These are phyloP conservation scores for Boehmeria nivea DNA, from an alignment of 306 rosid genomes.

Conservation along the genomic window DNA sequence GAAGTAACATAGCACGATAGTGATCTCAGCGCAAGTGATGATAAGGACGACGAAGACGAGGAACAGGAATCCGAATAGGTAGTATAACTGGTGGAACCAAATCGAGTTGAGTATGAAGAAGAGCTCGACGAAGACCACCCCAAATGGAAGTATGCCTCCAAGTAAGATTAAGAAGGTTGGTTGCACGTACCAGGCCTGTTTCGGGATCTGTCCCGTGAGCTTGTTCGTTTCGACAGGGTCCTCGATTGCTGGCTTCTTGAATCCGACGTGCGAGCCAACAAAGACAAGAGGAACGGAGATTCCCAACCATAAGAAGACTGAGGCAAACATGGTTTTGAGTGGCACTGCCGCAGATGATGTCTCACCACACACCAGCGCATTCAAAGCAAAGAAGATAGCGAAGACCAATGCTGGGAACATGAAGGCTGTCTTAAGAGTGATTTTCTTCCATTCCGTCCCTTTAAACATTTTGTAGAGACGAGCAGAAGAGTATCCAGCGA, in stretches of 20 bases:
- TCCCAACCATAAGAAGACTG: constrained; percentile 86
- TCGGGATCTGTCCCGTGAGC: constrained; percentile 82
- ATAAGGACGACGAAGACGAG: constrained; percentile 79
- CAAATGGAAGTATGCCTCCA: constrained; percentile 89
- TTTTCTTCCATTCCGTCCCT: constrained; percentile 77
- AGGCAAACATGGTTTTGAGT: constrained; percentile 91
- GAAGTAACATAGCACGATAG: constrained; percentile 94
- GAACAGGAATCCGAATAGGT: constrained; percentile 79
- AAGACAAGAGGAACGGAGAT: constrained; percentile 85
- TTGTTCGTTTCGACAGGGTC: constrained; percentile 82
- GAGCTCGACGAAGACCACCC: constrained; percentile 89
- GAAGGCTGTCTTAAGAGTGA: constrained; percentile 67
- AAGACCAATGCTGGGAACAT: constrained; percentile 65
- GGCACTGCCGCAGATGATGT: constrained; percentile 94
- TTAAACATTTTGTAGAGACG: constrained; percentile 68
- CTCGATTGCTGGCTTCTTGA: constrained; percentile 48
- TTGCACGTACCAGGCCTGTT: constrained; percentile 88
- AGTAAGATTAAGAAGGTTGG: constrained; percentile 54
- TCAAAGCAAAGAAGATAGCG: constrained; percentile 65
- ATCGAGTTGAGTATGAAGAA: constrained; percentile 93
- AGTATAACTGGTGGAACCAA: constrained; percentile 89
- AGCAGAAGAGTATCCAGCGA: constrained; percentile 62
- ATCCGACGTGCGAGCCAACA: constrained; percentile 70
- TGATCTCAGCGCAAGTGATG: constrained; percentile 89
- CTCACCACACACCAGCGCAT: constrained; percentile 86